Evolutionary conservation across 805 yeast species (phyloP).

Genomic region (Yarrowia divulgata): DNA sequence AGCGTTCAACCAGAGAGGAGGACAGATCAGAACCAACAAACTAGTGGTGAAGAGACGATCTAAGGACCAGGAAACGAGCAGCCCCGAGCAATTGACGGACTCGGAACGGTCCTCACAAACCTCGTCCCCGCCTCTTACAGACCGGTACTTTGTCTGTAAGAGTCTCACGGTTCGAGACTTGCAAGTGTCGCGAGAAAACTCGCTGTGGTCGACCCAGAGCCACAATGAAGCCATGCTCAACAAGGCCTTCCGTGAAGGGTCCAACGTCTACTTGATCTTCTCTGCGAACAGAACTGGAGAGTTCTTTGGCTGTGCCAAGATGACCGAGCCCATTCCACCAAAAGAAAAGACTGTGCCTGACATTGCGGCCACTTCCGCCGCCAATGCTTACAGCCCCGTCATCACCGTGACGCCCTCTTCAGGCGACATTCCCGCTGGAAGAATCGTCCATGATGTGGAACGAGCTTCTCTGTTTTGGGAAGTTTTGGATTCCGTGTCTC

Average conservation of each 20-base stretch:
- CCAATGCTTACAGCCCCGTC: constrained; percentile 5
- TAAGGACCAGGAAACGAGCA: constrained; percentile 23
- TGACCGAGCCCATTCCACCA: constrained; percentile 48
- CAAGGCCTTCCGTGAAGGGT: constrained; percentile 49
- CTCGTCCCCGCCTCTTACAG: constrained; percentile 36
- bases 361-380: background rate
- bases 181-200: constrained; percentile 49
- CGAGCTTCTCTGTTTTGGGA: constrained; percentile 40
- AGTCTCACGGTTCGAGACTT: constrained; percentile 53
- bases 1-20: constrained; percentile 47
- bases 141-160: constrained; percentile 53
- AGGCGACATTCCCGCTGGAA: constrained; percentile 43
- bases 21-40: constrained; percentile 48
- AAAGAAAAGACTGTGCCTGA: constrained; percentile 33
- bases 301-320: constrained; percentile 54
- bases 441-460: constrained; percentile 44
- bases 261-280: constrained; percentile 52
- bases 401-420: constrained; percentile 32
- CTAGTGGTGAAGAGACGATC: constrained; percentile 47
- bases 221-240: constrained; percentile 53
- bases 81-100: constrained; percentile 31
- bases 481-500: constrained; percentile 44
- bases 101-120: constrained; percentile 23
- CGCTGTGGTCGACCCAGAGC: constrained; percentile 54
- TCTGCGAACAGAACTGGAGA: constrained; percentile 54